phyloP scores from a whole-genome alignment of 2,329 filamentous ascomycete genomes.

The Alternaria panax region DNA sequence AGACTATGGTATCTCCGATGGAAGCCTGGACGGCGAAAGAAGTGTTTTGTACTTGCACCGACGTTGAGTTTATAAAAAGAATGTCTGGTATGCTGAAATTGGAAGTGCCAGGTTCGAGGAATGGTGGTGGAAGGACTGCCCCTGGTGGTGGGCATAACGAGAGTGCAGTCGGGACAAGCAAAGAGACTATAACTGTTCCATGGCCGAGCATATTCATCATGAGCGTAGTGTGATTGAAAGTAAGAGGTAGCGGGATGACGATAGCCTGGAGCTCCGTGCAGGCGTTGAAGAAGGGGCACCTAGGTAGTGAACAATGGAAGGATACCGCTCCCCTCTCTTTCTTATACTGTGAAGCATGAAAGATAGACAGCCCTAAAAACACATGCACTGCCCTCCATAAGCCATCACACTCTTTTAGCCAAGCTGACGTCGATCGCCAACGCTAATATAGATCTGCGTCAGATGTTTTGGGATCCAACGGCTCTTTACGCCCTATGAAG shows the following conservation, averaged over 20 bases:
- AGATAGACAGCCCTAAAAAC: not conserved
- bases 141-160: constrained; percentile 35
- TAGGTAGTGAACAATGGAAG: not conserved
- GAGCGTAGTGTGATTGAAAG: not conserved
- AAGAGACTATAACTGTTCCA: not conserved
- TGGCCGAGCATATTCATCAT: not conserved
- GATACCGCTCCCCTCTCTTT: not conserved
- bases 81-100: constrained; percentile 12
- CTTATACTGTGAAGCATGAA: constrained; percentile 1
- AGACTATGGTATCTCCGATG: constrained; percentile 25
- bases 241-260: not conserved
- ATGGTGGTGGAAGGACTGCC: constrained; percentile 28
- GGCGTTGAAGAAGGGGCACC: not conserved
- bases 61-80: constrained; percentile 10
- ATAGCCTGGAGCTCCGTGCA: not conserved
- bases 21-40: constrained; percentile 35
- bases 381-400: not conserved
- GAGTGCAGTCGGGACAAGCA: not conserved
- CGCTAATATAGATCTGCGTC: constrained; percentile 1
- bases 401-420: not conserved
- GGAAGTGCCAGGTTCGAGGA: constrained; percentile 2
- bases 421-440: not conserved
- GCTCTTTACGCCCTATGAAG: not conserved
- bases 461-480: not conserved
- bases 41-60: constrained; percentile 16